Conservation (phyloP, 2,329 filamentous ascomycete genomes). For the Leptographium wingfieldii region DNA sequence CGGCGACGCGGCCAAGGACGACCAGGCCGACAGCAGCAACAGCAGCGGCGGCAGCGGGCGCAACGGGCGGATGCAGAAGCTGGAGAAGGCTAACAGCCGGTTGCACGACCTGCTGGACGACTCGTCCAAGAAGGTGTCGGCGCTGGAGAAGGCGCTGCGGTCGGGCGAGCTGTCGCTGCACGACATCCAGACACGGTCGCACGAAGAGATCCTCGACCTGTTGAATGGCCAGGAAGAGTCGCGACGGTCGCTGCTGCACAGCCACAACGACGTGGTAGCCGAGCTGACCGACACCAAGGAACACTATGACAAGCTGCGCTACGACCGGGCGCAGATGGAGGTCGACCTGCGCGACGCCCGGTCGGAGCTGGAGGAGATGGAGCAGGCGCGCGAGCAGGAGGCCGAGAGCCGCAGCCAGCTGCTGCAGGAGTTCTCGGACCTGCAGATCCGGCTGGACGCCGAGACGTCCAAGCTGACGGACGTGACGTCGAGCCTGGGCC, state of each 20-base stretch:
- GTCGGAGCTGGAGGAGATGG: constrained; percentile 74
- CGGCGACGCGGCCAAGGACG: neutral
- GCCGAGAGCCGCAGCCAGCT: constrained; percentile 76
- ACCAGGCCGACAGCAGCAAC: neutral
- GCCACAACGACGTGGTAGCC: constrained; percentile 72
- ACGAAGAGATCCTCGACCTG: constrained; percentile 86
- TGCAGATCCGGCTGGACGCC: constrained; percentile 84
- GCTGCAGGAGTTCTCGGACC: constrained; percentile 80
- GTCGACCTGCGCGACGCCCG: constrained; percentile 75
- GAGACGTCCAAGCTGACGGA: constrained; percentile 79
- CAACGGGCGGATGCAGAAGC: constrained; percentile 60
- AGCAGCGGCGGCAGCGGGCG: neutral
- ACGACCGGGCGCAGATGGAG: constrained; percentile 66
- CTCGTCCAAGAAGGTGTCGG: constrained; percentile 82
- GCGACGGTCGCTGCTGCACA: constrained; percentile 65
- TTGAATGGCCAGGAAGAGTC: constrained; percentile 90
- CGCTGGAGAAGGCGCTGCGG: constrained; percentile 73
- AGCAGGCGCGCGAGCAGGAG: constrained; percentile 71
- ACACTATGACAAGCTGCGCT: constrained; percentile 76
- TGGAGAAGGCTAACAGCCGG: constrained; percentile 83
- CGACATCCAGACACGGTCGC: constrained; percentile 84
- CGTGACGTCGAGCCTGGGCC: constrained; percentile 65
- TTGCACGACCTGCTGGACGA: constrained; percentile 93
- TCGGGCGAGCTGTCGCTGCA: constrained; percentile 79
- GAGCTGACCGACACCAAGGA: constrained; percentile 80